Conservation (phyloP, 495 filamentous ascomycete species). For the Tuber aestivum region DNA sequence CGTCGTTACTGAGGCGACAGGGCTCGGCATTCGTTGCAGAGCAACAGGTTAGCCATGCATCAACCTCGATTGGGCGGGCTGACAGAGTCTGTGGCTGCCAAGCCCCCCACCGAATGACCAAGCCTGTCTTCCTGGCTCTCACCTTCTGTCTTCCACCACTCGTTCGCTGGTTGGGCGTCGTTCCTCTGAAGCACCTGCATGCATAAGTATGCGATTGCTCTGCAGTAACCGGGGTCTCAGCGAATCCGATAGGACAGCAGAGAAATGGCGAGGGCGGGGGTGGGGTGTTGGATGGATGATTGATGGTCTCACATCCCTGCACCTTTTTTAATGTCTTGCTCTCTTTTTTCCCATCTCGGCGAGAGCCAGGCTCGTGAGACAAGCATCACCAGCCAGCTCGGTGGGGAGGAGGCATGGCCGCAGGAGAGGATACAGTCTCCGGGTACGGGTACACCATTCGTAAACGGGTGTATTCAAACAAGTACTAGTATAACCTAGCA, state of each 20-base stretch:
- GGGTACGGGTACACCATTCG: background rate
- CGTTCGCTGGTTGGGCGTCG: constrained; percentile 28
- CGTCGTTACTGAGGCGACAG: constrained; percentile 43
- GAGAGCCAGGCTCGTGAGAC: background rate
- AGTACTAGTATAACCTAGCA: background rate
- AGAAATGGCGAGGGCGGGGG: constrained; percentile 14
- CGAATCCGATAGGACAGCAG: constrained; percentile 30
- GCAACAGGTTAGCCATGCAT: background rate
- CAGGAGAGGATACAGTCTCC: background rate
- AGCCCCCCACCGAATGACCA: background rate
- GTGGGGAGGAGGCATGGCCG: background rate
- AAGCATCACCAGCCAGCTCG: background rate
- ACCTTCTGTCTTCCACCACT: constrained; percentile 34
- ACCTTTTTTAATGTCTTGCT: background rate
- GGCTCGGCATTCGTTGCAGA: constrained; percentile 32
- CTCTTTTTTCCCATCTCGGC: background rate
- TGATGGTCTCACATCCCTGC: constrained; percentile 23
- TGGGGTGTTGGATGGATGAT: constrained; percentile 32
- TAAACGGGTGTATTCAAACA: background rate
- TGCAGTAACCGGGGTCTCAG: constrained; percentile 30
- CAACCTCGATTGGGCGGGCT: background rate
- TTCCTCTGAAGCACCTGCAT: constrained; percentile 19
- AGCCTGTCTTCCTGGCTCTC: constrained; percentile 33
- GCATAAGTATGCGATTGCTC: constrained; percentile 38
- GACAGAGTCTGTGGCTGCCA: background rate